Evolutionary conservation across 306 rosid genomes (phyloP), one percentile per base, ranked within the genome.

Genomic region (Cucurbita maxima): DNA sequence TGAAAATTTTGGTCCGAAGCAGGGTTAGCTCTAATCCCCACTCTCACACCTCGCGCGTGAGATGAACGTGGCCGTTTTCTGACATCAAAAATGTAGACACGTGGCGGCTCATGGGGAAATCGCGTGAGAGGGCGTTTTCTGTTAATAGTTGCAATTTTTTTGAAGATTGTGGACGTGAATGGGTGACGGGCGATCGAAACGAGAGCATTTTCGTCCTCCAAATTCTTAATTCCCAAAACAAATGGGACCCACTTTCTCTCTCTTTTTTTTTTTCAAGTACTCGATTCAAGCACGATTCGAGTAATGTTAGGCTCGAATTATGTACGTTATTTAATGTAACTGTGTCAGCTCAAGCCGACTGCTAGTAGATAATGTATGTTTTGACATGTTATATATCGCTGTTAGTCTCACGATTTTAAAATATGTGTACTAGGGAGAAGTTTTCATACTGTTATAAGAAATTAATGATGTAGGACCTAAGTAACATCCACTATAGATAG

Each of bases 151-250:
- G 4, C 0, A 62, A 59, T 57, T 45, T 62, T 16, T n/a, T 18
- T 18, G 3, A 18, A 43, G 74, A 69, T 25, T 50, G 58, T 70
- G 74, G 74, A 70, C 30, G 58, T 30, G 58, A 70, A 70, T 50
- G 44, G 43, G 18, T 12, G 74, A 69, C 10, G n/a, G 10, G 44
- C 30, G 43, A 25, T 14, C 40, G 19, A 30, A 47, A 22, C 41
- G 19, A 15, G 57, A 15, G 5, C 45, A 61, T 60, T 36, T 34
- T 15, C 20, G 6, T 36, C 45, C 3, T 60, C 36, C 67, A 22
- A 57, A 20, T 18, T 56, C 34, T 6, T 12, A 58, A 25, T 48
- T 15, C 53, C 4, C 53, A 3, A 48, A 48, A 48, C 16, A 48
- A 48, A 48, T 58, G 18, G 60, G 34, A 18, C 60, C 12, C 34